Conservation (phyloP, 2,329 filamentous ascomycete genomes). For the Diaporthe capsici region DNA sequence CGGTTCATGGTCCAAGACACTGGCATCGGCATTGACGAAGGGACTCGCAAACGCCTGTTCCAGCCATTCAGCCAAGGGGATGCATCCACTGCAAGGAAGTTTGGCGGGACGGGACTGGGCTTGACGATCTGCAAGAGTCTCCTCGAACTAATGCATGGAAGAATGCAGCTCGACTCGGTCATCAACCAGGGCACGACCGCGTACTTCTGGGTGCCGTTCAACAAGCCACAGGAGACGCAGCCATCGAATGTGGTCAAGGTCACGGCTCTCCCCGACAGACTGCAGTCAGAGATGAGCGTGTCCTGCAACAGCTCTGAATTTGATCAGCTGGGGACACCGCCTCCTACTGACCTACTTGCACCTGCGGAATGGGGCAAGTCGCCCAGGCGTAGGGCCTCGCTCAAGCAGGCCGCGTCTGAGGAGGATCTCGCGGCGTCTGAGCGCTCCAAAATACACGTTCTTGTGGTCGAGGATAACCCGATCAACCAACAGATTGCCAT, state of each 20-base stretch:
- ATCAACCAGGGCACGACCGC: slow-evolving; percentile 79
- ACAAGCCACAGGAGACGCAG: slow-evolving; percentile 70
- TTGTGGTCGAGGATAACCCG: slow-evolving; percentile 85
- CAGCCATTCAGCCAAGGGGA: slow-evolving; percentile 88
- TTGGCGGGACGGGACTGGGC: slow-evolving; percentile 83
- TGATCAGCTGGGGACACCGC: slow-evolving; percentile 62
- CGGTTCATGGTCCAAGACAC: slow-evolving; percentile 83
- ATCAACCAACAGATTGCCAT: slow-evolving; percentile 64
- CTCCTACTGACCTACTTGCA: slow-evolving; percentile 43
- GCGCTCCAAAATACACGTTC: slow-evolving; percentile 74
- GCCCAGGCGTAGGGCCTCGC: slow-evolving; percentile 53
- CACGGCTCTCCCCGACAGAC: slow-evolving; percentile 75
- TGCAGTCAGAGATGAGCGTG: slow-evolving; percentile 74
- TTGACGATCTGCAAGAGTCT: slow-evolving; percentile 87
- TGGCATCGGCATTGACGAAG: slow-evolving; percentile 85
- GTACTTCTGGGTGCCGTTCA: slow-evolving; percentile 83
- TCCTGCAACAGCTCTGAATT: slow-evolving; percentile 78
- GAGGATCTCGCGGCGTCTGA: slow-evolving; percentile 69
- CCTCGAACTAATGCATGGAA: slow-evolving; percentile 83
- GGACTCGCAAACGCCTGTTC: slow-evolving; percentile 80
- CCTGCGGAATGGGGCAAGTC: slow-evolving; percentile 47
- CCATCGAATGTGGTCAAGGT: slow-evolving; percentile 70
- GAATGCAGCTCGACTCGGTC: slow-evolving; percentile 78
- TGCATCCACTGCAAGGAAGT: slow-evolving; percentile 82
- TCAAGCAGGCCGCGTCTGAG: slow-evolving; percentile 51